These are phyloP conservation scores for Fraxinus dipetala DNA, from an alignment of 305 asterid species.

Conservation along the genomic window DNA sequence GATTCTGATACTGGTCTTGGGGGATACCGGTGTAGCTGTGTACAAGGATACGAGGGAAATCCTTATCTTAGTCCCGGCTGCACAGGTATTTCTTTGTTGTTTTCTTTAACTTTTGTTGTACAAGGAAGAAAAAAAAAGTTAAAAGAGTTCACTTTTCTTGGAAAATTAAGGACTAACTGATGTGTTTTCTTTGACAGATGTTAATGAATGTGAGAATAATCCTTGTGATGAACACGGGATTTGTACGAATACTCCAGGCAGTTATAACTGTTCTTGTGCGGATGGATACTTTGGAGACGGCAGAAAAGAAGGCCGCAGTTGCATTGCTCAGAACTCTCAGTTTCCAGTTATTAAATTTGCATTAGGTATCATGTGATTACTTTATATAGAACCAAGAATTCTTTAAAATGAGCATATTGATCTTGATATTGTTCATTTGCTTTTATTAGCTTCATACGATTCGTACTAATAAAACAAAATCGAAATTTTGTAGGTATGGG, in stretches of 20 bases:
- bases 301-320: slow-evolving; percentile 24
- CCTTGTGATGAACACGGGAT: slow-evolving; percentile 29
- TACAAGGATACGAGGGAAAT: slow-evolving; percentile 38
- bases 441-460: background rate
- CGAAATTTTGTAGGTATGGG: slow-evolving; percentile 21
- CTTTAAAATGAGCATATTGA: background rate
- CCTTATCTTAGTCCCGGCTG: slow-evolving; percentile 43
- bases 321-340: slow-evolving; percentile 27
- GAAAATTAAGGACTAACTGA: background rate
- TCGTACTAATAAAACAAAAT: background rate
- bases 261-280: slow-evolving; percentile 20
- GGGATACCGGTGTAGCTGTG: slow-evolving; percentile 40
- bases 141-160: background rate
- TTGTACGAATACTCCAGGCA: slow-evolving; percentile 28
- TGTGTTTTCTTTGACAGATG: slow-evolving; percentile 29
- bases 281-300: slow-evolving; percentile 29
- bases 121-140: background rate
- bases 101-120: background rate
- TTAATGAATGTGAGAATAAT: slow-evolving; percentile 38
- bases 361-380: slow-evolving; percentile 10
- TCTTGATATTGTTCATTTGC: background rate
- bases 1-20: slow-evolving; percentile 34
- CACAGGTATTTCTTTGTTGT: slow-evolving; percentile 23
- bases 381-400: background rate
- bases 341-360: slow-evolving; percentile 37